Evolutionary conservation across 2,329 filamentous ascomycete genomes (phyloP).

Genomic region (Stachybotrys echinatus): DNA sequence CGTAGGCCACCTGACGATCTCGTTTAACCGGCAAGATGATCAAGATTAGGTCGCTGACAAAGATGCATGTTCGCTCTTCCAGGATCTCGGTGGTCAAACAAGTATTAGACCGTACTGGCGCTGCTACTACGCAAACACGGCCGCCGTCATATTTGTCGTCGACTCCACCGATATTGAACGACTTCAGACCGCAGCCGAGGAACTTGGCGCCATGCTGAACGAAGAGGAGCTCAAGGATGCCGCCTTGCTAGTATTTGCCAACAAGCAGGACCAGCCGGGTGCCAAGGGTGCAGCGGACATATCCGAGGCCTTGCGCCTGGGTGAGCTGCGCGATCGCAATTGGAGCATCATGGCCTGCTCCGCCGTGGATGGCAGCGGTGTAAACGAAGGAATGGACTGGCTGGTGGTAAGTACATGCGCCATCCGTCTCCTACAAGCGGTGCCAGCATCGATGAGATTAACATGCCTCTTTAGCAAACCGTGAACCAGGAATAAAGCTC

Average conservation of each 20-base stretch:
- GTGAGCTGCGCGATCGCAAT: constrained; percentile 90
- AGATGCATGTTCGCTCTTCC: constrained; percentile 5
- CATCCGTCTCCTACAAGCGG: neutral
- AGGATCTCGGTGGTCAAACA: constrained; percentile 97
- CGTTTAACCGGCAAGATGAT: neutral
- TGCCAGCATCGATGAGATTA: neutral
- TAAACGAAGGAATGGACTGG: constrained; percentile 99
- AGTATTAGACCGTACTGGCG: constrained; percentile 98
- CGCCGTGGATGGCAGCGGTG: constrained; percentile 89
- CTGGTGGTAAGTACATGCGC: constrained; percentile 63
- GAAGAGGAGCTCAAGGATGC: constrained; percentile 96
- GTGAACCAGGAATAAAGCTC: constrained; percentile 25
- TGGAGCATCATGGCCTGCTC: constrained; percentile 99
- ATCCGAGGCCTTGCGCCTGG: constrained; percentile 83
- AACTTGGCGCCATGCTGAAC: constrained; percentile 90
- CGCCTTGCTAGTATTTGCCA: constrained; percentile 89
- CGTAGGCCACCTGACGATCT: constrained; percentile 18
- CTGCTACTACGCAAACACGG: constrained; percentile 98
- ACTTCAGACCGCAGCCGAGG: constrained; percentile 85
- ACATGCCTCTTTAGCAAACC: constrained; percentile 23
- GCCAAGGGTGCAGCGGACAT: constrained; percentile 97
- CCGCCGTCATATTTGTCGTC: constrained; percentile 97
- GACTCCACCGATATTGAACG: constrained; percentile 97
- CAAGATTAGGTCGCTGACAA: neutral
- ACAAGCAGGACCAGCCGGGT: constrained; percentile 97